Evolutionary conservation across 345 rosid species (phyloP), one percentile per base, ranked within the genome.

Genomic region (Rhodomyrtus tomentosa): DNA sequence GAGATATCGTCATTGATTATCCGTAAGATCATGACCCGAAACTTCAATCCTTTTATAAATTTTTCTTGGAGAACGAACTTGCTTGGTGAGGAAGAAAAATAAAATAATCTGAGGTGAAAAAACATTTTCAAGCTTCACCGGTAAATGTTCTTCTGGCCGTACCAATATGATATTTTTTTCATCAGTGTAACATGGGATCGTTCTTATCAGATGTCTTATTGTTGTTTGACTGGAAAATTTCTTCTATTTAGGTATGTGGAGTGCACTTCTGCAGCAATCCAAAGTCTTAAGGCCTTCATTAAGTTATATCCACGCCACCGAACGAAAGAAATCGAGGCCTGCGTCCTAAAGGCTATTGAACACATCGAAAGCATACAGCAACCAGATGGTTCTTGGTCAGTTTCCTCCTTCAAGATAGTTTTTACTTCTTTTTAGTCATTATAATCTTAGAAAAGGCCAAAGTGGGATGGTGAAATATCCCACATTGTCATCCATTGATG

Each of bases 221-320:
- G 29, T 21, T 56, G 80, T n/a, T 42, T 48, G 54, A 54, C 59
- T 49, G 21, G 49, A 25, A 2, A 79, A 22, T 18, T 40, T 45
- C 50, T n/a, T 10, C 29, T 22, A 5, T 29, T 45, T 38, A 93
- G 96, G 86, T 94, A 93, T 36, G 96, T 93, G 83, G 96, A 95
- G 79, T 95, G 98, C 92, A 95, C 96, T 4, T 95, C 97, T 24
- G 91, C 97, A 25, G 98, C 90, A 82, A 93, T 93, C 82, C 94
- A 94, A 87, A 90, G 91, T 14, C 91, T 95, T 2, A 83, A 56
- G 83, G 55, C 88, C 38, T 93, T 93, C 86, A 85, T 3, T 58
- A 86, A 82, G 50, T 40, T 15, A 6, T 52, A 93, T 84, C 92
- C 91, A 10, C 51, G 27, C 1, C 84, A 94, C 79, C 85, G 90